A percentile compares a stretch with the other conserved stretches of the same genome.
Conservation (phyloP, 2,329 filamentous ascomycete species). For the Cercospora janseana region DNA sequence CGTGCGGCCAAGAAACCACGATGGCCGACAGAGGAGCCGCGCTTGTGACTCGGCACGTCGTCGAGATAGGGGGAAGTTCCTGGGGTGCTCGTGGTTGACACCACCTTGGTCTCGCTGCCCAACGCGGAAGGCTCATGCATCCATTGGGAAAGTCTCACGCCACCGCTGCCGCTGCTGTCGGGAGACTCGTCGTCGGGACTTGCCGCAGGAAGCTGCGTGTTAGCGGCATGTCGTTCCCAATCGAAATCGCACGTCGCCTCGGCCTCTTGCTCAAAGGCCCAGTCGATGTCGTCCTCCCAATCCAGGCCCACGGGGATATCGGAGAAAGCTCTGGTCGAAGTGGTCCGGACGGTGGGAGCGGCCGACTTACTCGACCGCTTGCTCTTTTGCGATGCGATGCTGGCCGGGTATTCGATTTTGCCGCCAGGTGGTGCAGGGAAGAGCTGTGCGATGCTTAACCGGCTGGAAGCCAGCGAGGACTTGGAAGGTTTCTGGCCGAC, state of each 20-base stretch:
- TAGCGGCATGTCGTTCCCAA: conserved; percentile 44
- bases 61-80: conserved; percentile 1
- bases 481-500: conserved; percentile 16
- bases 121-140: conserved; percentile 21
- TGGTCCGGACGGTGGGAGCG: conserved; percentile 13
- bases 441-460: conserved; percentile 13
- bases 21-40: conserved; percentile 34
- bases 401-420: conserved; percentile 11
- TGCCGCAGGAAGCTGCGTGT: conserved; percentile 17
- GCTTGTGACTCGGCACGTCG: conserved; percentile 19
- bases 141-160: conserved; percentile 25
- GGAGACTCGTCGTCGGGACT: conserved; percentile 19
- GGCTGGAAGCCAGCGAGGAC: conserved; percentile 11
- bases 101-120: conserved; percentile 8
- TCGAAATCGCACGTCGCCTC: conserved; percentile 62
- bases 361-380: conserved; percentile 21
- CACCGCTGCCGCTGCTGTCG: conserved; percentile 19
- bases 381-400: conserved; percentile 12
- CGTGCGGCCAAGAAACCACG: conserved; percentile 35
- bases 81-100: background rate
- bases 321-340: conserved; percentile 17
- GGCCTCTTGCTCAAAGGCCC: conserved; percentile 60
- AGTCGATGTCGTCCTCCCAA: conserved; percentile 64
- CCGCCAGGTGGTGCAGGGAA: conserved; percentile 17
- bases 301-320: conserved; percentile 42